A percentile compares a stretch with the other conserved stretches of the same genome.
Evolutionary conservation across 805 yeast species (phyloP).

Genomic region (Candida cerambycidarum): DNA sequence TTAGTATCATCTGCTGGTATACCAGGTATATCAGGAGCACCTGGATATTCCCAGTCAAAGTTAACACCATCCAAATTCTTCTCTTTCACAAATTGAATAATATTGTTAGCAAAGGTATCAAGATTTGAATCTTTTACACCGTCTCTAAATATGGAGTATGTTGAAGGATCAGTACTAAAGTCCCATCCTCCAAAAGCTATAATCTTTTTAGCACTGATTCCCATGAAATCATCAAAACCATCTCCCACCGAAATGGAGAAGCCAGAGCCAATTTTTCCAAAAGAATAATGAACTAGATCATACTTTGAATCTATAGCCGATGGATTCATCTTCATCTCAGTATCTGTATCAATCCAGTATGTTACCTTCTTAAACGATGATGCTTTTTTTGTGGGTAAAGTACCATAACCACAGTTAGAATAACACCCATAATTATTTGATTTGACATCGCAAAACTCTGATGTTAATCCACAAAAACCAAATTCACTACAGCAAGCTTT

Average conservation of each 20-base stretch:
- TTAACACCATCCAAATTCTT: slow-evolving; percentile 20
- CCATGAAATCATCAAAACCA: slow-evolving; percentile 13
- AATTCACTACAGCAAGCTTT: slow-evolving; percentile 19
- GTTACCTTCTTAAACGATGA: slow-evolving; percentile 15
- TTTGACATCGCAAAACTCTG: slow-evolving; percentile 15
- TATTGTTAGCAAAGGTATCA: slow-evolving; percentile 16
- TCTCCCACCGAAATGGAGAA: slow-evolving; percentile 10
- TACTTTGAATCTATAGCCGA: slow-evolving; percentile 9
- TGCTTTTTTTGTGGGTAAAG: slow-evolving; percentile 14
- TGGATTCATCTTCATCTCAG: slow-evolving; percentile 14
- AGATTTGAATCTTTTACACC: slow-evolving; percentile 13
- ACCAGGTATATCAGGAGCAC: slow-evolving; percentile 14
- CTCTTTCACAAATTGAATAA: slow-evolving; percentile 14
- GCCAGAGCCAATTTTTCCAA: slow-evolving; percentile 15
- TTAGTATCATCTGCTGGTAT: slow-evolving; percentile 15
- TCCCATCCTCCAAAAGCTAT: slow-evolving; percentile 20
- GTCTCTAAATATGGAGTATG: slow-evolving; percentile 15
- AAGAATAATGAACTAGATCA: slow-evolving; percentile 18
- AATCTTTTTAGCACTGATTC: slow-evolving; percentile 16
- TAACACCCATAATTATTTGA: slow-evolving; percentile 17
- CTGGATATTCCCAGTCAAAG: slow-evolving; percentile 24
- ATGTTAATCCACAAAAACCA: slow-evolving; percentile 18
- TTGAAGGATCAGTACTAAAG: slow-evolving; percentile 16
- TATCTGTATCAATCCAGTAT: slow-evolving; percentile 18
- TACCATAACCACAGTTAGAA: slow-evolving; percentile 21